A percentile compares a stretch with the other conserved stretches of the same genome.
Evolutionary conservation across 371 early-diverging fungal species (phyloP).

Genomic region (Circinella minor): DNA sequence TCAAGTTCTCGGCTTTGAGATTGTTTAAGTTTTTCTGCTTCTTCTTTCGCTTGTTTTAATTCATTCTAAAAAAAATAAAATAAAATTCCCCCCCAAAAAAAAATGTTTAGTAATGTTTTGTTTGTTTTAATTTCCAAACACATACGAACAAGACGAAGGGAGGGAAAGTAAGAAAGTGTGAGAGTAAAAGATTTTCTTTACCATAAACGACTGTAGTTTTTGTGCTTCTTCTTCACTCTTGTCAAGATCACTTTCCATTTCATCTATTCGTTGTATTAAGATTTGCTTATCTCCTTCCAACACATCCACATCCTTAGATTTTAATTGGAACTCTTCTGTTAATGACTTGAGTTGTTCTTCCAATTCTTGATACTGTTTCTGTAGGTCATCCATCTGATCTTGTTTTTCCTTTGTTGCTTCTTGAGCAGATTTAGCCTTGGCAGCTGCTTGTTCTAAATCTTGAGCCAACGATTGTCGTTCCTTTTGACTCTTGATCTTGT

Average conservation of each 20-base stretch:
- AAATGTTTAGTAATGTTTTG: no score
- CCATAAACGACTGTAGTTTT: conserved; percentile 1
- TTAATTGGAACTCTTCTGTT: conserved; percentile 33
- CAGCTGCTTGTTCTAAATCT: conserved; percentile 21
- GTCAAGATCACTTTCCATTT: conserved; percentile 36
- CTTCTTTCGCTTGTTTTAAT: neutral
- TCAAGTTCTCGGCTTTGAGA: conserved; percentile 52
- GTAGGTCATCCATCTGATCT: conserved; percentile 8
- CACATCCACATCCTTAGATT: conserved; percentile 30
- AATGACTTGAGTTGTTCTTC: conserved; percentile 29
- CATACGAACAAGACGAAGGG: no score
- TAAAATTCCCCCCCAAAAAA: neutral
- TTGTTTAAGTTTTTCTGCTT: conserved; percentile 22
- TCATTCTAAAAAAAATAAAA: neutral
- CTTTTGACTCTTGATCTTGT: conserved; percentile 38
- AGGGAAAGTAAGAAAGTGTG: neutral
- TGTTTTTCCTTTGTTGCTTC: neutral
- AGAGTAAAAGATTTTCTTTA: neutral
- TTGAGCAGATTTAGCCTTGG: conserved; percentile 14
- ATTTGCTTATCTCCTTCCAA: conserved; percentile 38
- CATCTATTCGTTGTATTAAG: conserved; percentile 33
- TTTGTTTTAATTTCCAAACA: no score
- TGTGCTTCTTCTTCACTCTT: conserved; percentile 23
- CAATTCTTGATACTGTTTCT: conserved; percentile 36
- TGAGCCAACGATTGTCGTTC: conserved; percentile 28